phyloP scores from a whole-genome alignment of 352 stramenopile genomes.

The Phytophthora multivora region DNA sequence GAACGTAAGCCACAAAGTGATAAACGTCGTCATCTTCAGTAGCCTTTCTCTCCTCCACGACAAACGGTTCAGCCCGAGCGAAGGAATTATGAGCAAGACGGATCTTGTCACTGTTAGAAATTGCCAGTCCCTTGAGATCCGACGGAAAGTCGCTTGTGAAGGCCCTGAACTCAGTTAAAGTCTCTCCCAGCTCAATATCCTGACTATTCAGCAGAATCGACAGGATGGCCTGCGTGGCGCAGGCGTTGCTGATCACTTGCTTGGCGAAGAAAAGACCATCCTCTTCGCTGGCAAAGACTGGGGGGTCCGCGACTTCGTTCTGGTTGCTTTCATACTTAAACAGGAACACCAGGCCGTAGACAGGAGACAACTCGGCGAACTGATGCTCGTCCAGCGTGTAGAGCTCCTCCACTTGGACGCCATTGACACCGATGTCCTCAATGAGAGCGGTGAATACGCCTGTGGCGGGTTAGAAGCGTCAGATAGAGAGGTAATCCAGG shows the following conservation, averaged over 20 bases:
- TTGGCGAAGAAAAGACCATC: slow-evolving; percentile 95
- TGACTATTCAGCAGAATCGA: slow-evolving; percentile 94
- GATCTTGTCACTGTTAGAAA: slow-evolving; percentile 89
- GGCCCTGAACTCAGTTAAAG: slow-evolving; percentile 75
- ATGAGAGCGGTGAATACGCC: slow-evolving; percentile 93
- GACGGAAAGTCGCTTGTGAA: slow-evolving; percentile 81
- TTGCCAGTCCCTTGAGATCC: slow-evolving; percentile 84
- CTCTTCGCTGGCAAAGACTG: slow-evolving; percentile 38
- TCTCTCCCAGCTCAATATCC: slow-evolving; percentile 69
- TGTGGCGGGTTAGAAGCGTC: slow-evolving; percentile 6
- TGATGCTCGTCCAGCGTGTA: slow-evolving; percentile 92
- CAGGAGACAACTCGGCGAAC: slow-evolving; percentile 67
- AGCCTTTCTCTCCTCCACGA: slow-evolving; percentile 73
- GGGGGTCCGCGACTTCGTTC: slow-evolving; percentile 29
- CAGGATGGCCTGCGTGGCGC: slow-evolving; percentile 97
- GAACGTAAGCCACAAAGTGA: slow-evolving; percentile 98
- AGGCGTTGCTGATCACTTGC: slow-evolving; percentile 96
- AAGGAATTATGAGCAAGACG: slow-evolving; percentile 87
- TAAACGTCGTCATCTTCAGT: slow-evolving; percentile 94
- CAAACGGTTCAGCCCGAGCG: slow-evolving; percentile 76
- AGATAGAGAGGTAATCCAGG: background rate
- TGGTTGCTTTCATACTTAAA: slow-evolving; percentile 93
- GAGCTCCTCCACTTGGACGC: slow-evolving; percentile 94
- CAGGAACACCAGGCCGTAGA: slow-evolving; percentile 96
- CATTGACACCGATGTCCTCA: slow-evolving; percentile 92